Conservation (phyloP, 257 asterid genomes). For the Solanum dulcamara region DNA sequence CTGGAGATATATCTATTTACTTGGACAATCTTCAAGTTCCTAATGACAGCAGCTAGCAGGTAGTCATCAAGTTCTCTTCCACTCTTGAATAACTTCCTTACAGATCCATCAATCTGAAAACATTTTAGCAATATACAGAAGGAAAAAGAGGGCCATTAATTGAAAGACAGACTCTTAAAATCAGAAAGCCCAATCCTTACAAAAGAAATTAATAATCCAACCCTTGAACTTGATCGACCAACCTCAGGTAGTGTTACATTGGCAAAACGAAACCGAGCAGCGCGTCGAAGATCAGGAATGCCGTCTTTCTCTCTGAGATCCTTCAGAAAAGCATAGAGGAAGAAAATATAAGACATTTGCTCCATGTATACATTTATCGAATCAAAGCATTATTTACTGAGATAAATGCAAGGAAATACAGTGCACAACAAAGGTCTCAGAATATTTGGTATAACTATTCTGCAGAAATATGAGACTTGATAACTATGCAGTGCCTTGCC, state of each 20-base stretch:
- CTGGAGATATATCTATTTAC: conserved; percentile 31
- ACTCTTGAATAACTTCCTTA: conserved; percentile 52
- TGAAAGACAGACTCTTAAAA: not conserved
- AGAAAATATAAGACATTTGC: not conserved
- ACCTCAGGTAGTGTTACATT: conserved; percentile 72
- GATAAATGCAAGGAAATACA: not conserved
- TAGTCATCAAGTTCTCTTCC: conserved; percentile 64
- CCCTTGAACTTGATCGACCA: not conserved
- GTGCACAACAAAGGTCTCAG: not conserved
- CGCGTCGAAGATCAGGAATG: conserved; percentile 86
- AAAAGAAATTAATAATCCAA: conserved; percentile 4
- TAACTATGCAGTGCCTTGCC: conserved; percentile 56
- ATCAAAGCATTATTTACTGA: not conserved
- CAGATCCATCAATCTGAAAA: conserved; percentile 55
- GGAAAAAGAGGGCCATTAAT: not conserved
- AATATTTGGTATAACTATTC: not conserved
- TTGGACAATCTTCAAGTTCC: conserved; percentile 72
- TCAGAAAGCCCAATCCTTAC: not conserved
- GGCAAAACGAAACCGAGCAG: conserved; percentile 70
- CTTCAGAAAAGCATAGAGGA: conserved; percentile 33
- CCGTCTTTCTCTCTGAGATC: conserved; percentile 88
- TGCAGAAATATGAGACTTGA: conserved; percentile 9
- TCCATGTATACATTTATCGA: not conserved
- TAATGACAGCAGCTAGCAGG: conserved; percentile 72
- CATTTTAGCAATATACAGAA: not conserved